Evolutionary conservation across 441 rosid genomes (phyloP), one percentile per base, ranked within the genome.

Genomic region (Oxalis stricta): DNA sequence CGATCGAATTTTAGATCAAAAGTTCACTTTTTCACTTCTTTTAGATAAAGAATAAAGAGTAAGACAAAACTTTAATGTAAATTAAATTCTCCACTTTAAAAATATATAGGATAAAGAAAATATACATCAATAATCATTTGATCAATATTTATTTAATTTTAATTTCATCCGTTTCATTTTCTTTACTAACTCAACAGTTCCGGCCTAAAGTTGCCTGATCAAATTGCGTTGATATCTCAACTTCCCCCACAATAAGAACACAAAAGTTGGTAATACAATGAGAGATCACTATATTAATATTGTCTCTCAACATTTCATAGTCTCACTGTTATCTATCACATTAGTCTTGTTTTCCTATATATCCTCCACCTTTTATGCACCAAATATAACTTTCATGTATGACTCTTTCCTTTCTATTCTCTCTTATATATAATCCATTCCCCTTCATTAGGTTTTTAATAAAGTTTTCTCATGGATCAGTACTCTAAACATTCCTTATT

Each of bases 101-200:
- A n/a, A n/a, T n/a, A n/a, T n/a, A n/a, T n/a, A n/a, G n/a, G n/a
- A n/a, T n/a, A n/a, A n/a, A n/a, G n/a, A n/a, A n/a, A n/a, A n/a
- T n/a, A n/a, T n/a, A n/a, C n/a, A n/a, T n/a, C n/a, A n/a, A n/a
- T n/a, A 26, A 26, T 8, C 31, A 26, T 26, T 1, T 5, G 10
- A 26, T 26, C n/a, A n/a, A 11, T 26, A 26, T 2, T 8, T 26
- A 23, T 23, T 3, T 26, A 26, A 6, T 2, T 26, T 10, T 16
- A 3, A 12, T 14, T 15, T 28, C 33, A 11, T 32, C 15, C 18
- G 41, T 50, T 46, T 55, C 41, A 48, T 20, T 26, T 55, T 58
- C 33, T 58, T 39, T 69, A 63, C 51, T 66, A 8, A 58, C 61
- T 59, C 18, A 43, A 46, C 41, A 39, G 38, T 32, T 39, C 4